Percentiles rank a stretch among this genome's conserved stretches.
These are phyloP conservation scores for Paramecium biaurelia DNA, from an alignment of 73 alveolate genomes.

Conservation along the genomic window DNA sequence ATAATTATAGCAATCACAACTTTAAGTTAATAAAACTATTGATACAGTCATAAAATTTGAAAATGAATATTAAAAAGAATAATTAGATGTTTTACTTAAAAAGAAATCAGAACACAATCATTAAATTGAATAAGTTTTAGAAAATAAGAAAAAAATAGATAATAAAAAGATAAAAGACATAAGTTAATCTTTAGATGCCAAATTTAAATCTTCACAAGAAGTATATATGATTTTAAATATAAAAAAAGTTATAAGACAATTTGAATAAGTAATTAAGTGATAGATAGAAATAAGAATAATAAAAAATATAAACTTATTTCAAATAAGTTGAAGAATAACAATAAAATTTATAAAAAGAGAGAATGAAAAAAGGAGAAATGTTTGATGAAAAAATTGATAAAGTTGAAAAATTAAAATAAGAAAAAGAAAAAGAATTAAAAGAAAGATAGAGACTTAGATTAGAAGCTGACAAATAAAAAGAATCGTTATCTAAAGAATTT, in stretches of 20 bases:
- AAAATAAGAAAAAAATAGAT: not conserved
- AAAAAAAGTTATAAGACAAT: not conserved
- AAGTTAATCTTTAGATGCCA: not conserved
- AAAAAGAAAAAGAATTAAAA: not conserved
- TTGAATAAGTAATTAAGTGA: not conserved
- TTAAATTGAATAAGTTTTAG: not conserved
- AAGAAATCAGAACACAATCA: not conserved
- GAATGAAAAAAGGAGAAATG: slow-evolving; percentile 5
- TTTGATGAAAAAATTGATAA: not conserved
- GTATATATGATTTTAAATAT: not conserved
- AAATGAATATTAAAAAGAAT: not conserved
- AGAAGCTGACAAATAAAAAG: slow-evolving; percentile 9
- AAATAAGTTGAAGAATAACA: not conserved
- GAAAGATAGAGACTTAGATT: not conserved
- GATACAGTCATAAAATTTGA: not conserved
- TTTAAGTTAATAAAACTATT: not conserved
- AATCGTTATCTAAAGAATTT: not conserved
- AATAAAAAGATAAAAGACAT: not conserved
- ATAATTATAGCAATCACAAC: not conserved
- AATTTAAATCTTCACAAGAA: not conserved
- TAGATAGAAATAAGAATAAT: not conserved
- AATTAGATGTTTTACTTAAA: not conserved
- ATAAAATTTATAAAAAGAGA: not conserved
- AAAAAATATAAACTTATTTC: not conserved
- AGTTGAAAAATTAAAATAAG: not conserved